phyloP scores from a whole-genome alignment of 2,329 filamentous ascomycete genomes.

The Colletotrichum ledebouriae region DNA sequence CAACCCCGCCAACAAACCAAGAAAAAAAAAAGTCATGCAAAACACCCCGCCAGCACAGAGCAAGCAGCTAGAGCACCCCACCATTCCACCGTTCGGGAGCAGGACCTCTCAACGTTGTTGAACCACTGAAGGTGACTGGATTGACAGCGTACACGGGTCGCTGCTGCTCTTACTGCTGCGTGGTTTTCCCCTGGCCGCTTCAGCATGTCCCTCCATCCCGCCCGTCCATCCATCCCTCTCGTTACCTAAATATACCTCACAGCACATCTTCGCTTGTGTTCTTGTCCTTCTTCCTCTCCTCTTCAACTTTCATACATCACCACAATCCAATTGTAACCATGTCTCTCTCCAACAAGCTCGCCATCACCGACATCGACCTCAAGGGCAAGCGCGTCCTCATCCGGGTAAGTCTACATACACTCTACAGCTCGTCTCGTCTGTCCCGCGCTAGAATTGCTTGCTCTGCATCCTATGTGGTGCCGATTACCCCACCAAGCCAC shows the following conservation, averaged over 20 bases:
- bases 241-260: conserved; percentile 43
- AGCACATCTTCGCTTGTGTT: conserved; percentile 34
- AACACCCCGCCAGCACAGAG: conserved; percentile 44
- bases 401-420: conserved; percentile 75
- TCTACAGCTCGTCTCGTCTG: conserved; percentile 23
- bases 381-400: conserved; percentile 99
- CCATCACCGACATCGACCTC: conserved; percentile 95
- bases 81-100: conserved; percentile 28
- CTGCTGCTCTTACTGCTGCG: conserved; percentile 14
- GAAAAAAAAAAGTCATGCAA: conserved; percentile 37
- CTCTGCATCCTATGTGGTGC: conserved; percentile 1
- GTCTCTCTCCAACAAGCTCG: conserved; percentile 99
- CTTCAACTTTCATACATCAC: conserved; percentile 44
- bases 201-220: conserved; percentile 11
- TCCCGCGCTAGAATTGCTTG: conserved; percentile 12
- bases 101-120: conserved; percentile 41
- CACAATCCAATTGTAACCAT: conserved; percentile 66
- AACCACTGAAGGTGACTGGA: conserved; percentile 34
- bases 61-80: conserved; percentile 46
- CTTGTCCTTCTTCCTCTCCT: conserved; percentile 37
- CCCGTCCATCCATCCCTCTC: conserved; percentile 41
- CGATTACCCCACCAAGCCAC: conserved; percentile 38
- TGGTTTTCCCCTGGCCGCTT: conserved; percentile 25
- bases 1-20: conserved; percentile 45
- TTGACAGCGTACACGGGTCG: not conserved